Evolutionary conservation across 2,329 filamentous ascomycete genomes (phyloP).

Genomic region (Gnomoniopsis sp.): DNA sequence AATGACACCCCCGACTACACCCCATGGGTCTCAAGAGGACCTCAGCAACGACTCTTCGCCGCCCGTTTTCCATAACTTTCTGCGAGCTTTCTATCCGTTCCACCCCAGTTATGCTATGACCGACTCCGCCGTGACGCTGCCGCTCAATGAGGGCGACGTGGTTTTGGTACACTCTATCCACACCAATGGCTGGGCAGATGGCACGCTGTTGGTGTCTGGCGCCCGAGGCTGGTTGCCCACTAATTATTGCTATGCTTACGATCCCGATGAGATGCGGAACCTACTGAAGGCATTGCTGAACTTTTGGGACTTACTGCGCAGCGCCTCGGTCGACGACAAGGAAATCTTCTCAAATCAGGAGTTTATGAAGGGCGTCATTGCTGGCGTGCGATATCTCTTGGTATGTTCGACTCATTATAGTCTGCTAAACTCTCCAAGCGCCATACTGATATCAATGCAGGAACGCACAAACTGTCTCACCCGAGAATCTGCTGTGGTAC

Average conservation of each 20-base stretch:
- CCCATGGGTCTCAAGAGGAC: constrained; percentile 64
- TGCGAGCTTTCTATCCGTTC: constrained; percentile 92
- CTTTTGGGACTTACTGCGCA: constrained; percentile 87
- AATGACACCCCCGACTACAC: constrained; percentile 75
- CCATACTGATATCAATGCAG: constrained; percentile 41
- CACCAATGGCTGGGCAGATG: constrained; percentile 97
- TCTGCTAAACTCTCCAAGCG: neutral
- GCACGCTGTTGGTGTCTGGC: constrained; percentile 81
- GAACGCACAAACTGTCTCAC: constrained; percentile 87
- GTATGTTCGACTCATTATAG: constrained; percentile 53
- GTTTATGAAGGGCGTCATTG: constrained; percentile 90
- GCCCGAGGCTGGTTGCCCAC: constrained; percentile 94
- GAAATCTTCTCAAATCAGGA: constrained; percentile 86
- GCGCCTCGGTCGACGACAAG: constrained; percentile 70
- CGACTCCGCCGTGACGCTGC: constrained; percentile 84
- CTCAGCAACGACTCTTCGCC: constrained; percentile 42
- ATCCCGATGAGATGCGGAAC: constrained; percentile 80
- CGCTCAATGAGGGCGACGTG: constrained; percentile 85
- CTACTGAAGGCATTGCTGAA: constrained; percentile 83
- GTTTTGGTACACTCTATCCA: constrained; percentile 95
- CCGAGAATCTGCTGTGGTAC: constrained; percentile 72
- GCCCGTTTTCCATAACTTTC: constrained; percentile 85
- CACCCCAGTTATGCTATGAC: constrained; percentile 72
- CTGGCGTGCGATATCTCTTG: constrained; percentile 84
- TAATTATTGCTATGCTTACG: constrained; percentile 96